Evolutionary conservation across 805 yeast species (phyloP), one percentile per base, ranked within the genome.

Genomic region (Yarrowia porcina): DNA sequence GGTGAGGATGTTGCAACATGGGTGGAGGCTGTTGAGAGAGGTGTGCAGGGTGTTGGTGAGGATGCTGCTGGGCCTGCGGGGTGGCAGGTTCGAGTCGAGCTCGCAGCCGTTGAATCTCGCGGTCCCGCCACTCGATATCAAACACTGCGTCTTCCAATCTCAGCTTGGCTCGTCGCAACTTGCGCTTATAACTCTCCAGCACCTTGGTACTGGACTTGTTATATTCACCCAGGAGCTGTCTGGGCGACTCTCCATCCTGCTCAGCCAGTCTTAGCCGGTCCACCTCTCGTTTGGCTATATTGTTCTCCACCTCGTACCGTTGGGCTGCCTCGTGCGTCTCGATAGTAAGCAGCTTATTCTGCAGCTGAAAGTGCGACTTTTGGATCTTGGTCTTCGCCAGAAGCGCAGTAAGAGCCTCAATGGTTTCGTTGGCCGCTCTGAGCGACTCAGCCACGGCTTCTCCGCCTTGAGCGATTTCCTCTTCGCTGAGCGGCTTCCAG

Each of bases 301-400:
- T 75, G 56, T 73, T 74, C 66, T 81, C 84, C 17, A 81, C 84
- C 66, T 80, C 81, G 63, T 75, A 74, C 18, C 83, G 70, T 71
- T 77, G 80, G 42, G 76, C 76, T 11, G 75, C 74, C 64, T 80
- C 83, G 44, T 75, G 75, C 17, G 78, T 67, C 45, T 79, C 80
- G 18, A 80, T 74, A 6, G 76, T 74, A 44, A 79, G 67, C 30
- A 83, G 72, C 68, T 80, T 69, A 63, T 70, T 72, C 66, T 77
- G 79, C 33, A 77, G 70, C 56, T 71, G 69, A 36, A 47, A 65
- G 33, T 68, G 70, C 21, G 67, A 35, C 15, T 65, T 52, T 28
- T 62, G 59, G 25, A 65, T 35, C 41, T 60, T 50, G 38, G 63
- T 64, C 52, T 65, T 63, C 30, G 35, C 49, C 47, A 65, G 33